Evolutionary conservation across 108 stramenopile genomes (phyloP).

Genomic region (Conticribra weissflogii): DNA sequence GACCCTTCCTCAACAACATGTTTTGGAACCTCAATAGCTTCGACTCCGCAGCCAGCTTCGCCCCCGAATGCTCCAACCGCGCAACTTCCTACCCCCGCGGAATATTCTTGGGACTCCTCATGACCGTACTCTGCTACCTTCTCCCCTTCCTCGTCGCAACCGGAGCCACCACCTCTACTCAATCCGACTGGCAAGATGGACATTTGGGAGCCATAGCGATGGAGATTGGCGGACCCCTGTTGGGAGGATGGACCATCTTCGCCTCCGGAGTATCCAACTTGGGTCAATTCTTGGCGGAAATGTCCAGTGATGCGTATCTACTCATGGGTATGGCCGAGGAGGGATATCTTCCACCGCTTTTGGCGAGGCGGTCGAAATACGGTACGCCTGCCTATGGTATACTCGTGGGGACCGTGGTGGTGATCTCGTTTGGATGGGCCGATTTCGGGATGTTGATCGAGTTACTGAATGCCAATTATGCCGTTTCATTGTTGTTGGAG

Average conservation of each 20-base stretch:
- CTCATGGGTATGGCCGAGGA: conserved; percentile 81
- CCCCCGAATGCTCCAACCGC: conserved; percentile 86
- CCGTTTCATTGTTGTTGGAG: conserved; percentile 84
- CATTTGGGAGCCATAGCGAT: conserved; percentile 79
- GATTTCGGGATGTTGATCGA: conserved; percentile 84
- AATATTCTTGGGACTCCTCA: conserved; percentile 68
- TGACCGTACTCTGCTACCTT: conserved; percentile 75
- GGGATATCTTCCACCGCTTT: conserved; percentile 83
- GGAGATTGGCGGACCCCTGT: conserved; percentile 87
- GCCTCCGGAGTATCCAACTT: conserved; percentile 91
- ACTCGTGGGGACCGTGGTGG: conserved; percentile 74
- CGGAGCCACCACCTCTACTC: conserved; percentile 68
- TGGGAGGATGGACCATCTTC: conserved; percentile 92
- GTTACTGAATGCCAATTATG: conserved; percentile 91
- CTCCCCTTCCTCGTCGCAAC: conserved; percentile 79
- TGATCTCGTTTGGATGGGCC: conserved; percentile 66
- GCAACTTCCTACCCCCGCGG: conserved; percentile 75
- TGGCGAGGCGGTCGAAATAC: conserved; percentile 70
- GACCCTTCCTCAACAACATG: conserved; percentile 91
- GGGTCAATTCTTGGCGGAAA: conserved; percentile 94
- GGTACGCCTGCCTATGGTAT: conserved; percentile 91
- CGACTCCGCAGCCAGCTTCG: conserved; percentile 85
- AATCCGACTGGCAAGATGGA: conserved; percentile 85
- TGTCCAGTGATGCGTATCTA: conserved; percentile 89
- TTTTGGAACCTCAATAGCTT: conserved; percentile 97